Conservation (phyloP, 352 stramenopile genomes). For the Aphanomyces cochlioides region DNA sequence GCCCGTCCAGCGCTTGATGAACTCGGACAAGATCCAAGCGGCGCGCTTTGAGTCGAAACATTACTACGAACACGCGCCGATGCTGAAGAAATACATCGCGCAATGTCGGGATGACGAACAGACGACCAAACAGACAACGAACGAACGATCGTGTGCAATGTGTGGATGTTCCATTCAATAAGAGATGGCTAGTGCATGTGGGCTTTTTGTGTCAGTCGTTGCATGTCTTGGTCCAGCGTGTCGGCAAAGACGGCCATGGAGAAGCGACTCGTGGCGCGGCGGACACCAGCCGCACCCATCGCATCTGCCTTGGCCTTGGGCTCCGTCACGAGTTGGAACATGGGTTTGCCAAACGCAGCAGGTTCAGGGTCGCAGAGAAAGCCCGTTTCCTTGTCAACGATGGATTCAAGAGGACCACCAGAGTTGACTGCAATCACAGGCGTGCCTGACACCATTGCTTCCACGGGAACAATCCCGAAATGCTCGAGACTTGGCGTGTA, state of each 20-base stretch:
- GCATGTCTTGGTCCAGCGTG: slow-evolving; percentile 41
- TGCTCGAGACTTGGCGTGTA: slow-evolving; percentile 98
- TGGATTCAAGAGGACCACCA: slow-evolving; percentile 95
- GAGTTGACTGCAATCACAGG: slow-evolving; percentile 93
- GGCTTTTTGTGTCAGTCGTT: slow-evolving; percentile 9
- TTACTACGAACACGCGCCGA: slow-evolving; percentile 81
- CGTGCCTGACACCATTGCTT: slow-evolving; percentile 95
- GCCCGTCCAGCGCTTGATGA: slow-evolving; percentile 79
- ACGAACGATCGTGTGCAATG: slow-evolving; percentile 3
- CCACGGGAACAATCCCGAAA: slow-evolving; percentile 99
- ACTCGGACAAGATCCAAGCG: slow-evolving; percentile 57
- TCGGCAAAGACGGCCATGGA: slow-evolving; percentile 73
- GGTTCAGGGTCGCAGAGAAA: slow-evolving; percentile 69
- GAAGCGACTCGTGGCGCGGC: slow-evolving; percentile 54
- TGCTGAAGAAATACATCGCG: slow-evolving; percentile 82
- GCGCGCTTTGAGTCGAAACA: slow-evolving; percentile 80
- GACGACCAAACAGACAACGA: slow-evolving; percentile 2
- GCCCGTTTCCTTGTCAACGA: slow-evolving; percentile 84
- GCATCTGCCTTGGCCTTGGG: not conserved
- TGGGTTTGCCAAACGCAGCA: slow-evolving; percentile 56
- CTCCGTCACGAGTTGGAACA: slow-evolving; percentile 44
- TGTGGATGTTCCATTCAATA: slow-evolving; percentile 27
- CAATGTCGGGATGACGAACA: slow-evolving; percentile 59
- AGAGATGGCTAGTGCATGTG: slow-evolving; percentile 1
- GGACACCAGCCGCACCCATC: slow-evolving; percentile 51